Conservation (phyloP, 805 yeast species). For the Jamesozyma rosinii region DNA sequence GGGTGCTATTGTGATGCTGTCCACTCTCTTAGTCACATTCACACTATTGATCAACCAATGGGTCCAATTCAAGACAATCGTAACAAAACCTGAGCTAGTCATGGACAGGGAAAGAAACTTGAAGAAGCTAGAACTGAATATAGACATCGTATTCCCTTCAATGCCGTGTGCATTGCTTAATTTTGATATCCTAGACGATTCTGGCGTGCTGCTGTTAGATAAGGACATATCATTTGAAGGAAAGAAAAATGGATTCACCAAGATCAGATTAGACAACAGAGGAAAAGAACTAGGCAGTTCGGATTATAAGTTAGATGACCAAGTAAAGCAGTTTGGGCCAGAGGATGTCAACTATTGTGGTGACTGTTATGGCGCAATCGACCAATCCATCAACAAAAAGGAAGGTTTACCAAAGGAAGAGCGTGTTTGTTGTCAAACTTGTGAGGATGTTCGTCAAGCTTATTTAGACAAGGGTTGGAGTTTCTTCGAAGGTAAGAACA, state of each 20-base stretch:
- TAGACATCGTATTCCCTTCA: conserved; percentile 76
- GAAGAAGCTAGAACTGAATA: conserved; percentile 62
- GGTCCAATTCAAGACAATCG: conserved; percentile 56
- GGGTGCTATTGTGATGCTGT: conserved; percentile 81
- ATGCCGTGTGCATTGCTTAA: conserved; percentile 78
- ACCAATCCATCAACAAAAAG: conserved; percentile 41
- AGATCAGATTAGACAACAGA: conserved; percentile 44
- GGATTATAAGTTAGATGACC: conserved; percentile 41
- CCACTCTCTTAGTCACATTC: conserved; percentile 53
- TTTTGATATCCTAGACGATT: conserved; percentile 78
- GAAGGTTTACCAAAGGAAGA: conserved; percentile 31
- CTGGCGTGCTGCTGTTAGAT: conserved; percentile 76
- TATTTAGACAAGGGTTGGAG: conserved; percentile 77
- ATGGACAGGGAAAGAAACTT: conserved; percentile 76
- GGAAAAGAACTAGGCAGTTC: conserved; percentile 45
- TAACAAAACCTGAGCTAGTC: conserved; percentile 70
- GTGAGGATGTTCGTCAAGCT: conserved; percentile 72
- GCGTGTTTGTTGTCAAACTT: conserved; percentile 70
- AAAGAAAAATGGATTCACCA: conserved; percentile 36
- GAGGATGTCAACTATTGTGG: conserved; percentile 61
- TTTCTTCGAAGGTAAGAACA: conserved; percentile 76
- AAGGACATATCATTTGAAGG: conserved; percentile 30
- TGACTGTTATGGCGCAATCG: conserved; percentile 77
- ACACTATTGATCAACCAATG: conserved; percentile 67
- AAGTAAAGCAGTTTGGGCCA: conserved; percentile 86